Conservation (phyloP, 1,284 basidiomycete species). For the Pterula multifida region DNA sequence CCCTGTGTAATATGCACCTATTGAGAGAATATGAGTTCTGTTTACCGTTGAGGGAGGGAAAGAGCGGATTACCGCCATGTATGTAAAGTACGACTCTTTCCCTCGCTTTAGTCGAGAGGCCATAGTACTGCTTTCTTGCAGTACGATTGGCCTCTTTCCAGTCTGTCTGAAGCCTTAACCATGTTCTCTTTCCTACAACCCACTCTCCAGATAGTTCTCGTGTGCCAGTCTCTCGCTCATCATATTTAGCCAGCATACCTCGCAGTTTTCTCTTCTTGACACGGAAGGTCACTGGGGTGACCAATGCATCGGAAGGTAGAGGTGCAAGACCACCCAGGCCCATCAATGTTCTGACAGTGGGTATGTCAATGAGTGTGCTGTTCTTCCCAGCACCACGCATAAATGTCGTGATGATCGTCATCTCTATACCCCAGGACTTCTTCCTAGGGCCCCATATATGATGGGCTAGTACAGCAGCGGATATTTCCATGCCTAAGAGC, state of each 20-base stretch:
- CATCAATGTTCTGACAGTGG: conserved; percentile 71
- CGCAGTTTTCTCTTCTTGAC: conserved; percentile 65
- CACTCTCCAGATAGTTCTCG: conserved; percentile 91
- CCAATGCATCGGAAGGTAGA: conserved; percentile 85
- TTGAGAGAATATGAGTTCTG: not conserved
- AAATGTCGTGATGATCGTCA: conserved; percentile 74
- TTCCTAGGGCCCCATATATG: conserved; percentile 72
- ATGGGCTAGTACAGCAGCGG: conserved; percentile 57
- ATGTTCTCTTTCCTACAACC: conserved; percentile 88
- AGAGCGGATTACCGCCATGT: conserved; percentile 64
- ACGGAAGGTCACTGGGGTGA: conserved; percentile 89
- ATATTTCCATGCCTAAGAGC: conserved; percentile 52
- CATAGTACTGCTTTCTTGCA: conserved; percentile 7
- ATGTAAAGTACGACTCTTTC: conserved; percentile 87
- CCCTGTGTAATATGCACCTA: conserved; percentile 89
- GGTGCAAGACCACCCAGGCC: conserved; percentile 76
- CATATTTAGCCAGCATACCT: conserved; percentile 68
- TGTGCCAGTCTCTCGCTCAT: conserved; percentile 59
- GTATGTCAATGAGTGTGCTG: conserved; percentile 77
- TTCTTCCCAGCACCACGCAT: conserved; percentile 82
- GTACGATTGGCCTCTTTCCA: conserved; percentile 35
- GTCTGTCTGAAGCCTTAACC: conserved; percentile 80
- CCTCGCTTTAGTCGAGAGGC: conserved; percentile 25
- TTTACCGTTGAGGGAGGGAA: not conserved
- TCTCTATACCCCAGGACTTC: conserved; percentile 83